Evolutionary conservation across 805 yeast genomes (phyloP).

Genomic region (Candida patagonica): DNA sequence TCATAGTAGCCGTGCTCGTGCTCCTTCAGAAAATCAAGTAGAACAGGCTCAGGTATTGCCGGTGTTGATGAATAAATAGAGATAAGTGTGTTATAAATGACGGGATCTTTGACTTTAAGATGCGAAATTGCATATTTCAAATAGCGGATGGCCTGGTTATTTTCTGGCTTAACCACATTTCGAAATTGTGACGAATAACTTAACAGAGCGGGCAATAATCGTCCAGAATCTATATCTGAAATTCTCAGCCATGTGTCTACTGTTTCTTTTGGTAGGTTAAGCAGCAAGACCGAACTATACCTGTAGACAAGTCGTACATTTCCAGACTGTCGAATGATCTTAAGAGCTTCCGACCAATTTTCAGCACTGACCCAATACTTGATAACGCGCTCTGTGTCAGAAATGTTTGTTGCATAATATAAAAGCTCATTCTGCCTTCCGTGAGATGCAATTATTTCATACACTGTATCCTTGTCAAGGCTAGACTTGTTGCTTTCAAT

Average conservation of each 20-base stretch:
- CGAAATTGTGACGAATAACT: constrained; percentile 38
- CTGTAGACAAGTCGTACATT: constrained; percentile 47
- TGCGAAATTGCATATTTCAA: constrained; percentile 46
- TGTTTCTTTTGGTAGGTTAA: constrained; percentile 60
- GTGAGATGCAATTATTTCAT: constrained; percentile 60
- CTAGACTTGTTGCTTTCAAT: constrained; percentile 37
- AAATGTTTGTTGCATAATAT: constrained; percentile 54
- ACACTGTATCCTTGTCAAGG: constrained; percentile 60
- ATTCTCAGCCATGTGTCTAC: constrained; percentile 69
- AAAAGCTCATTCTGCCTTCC: constrained; percentile 57
- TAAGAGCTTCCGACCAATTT: constrained; percentile 66
- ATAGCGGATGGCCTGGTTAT: constrained; percentile 60
- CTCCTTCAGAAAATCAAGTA: constrained; percentile 42
- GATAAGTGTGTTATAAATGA: constrained; percentile 61
- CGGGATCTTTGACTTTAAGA: constrained; percentile 34
- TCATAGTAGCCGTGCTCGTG: constrained; percentile 41
- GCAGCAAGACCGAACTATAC: constrained; percentile 58
- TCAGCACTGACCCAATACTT: constrained; percentile 58
- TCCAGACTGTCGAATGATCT: constrained; percentile 37
- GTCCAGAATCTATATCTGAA: constrained; percentile 46
- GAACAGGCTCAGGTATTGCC: constrained; percentile 35
- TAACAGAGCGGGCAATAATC: constrained; percentile 66
- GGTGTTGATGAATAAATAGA: constrained; percentile 52
- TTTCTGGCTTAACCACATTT: constrained; percentile 23
- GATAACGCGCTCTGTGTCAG: constrained; percentile 62